Evolutionary conservation across 1,139 yeast species (phyloP), one percentile per base, ranked within the genome.

Genomic region (Zhuliangozyma blackwelliae): DNA sequence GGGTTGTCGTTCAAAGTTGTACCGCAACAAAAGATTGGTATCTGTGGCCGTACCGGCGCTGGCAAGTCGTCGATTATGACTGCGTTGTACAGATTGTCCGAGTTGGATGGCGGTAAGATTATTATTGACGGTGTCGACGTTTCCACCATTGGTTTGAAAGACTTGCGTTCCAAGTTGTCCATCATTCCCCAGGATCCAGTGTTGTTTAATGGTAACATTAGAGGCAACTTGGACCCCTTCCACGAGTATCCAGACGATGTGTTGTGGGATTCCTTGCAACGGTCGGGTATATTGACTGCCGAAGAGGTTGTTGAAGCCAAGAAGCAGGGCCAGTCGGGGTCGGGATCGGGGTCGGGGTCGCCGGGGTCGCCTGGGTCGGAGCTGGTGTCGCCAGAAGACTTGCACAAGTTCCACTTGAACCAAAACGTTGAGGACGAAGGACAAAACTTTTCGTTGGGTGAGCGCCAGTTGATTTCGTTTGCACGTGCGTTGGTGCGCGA

Each of bases 1-100:
- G 59, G 75, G 39, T 56, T 88, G 34, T 53, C 57, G 29, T 54
- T 77, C 30, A 48, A 54, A 4, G 62, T 83, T 23, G 57, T 64
- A 10, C 71, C 79, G 1, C 72, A 77, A 11, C 79, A 80, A 53
- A 82, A 80, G 52, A 68, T 82, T 42, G 90, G 90, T 33, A 79
- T 83, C 40, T 80, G 87, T 60, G 92, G 92, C 20, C 73, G 90
- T 49, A 83, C 90, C 1, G 92, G 92, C 40, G 89, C 90, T 8
- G 90, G 90, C 32, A 83, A 83, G 56, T 75, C 83, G 16, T 77
- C 87, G 2, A 77, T 83, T 31, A 78, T 81, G 72, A 68, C 75
- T 22, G 83, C 86, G 0, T 59, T 83, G 38, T 83, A 75, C 55
- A 68, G 92, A 38, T 58, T 83, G 30, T 61, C 72, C 10, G 89